phyloP scores from a whole-genome alignment of 495 filamentous ascomycete genomes.

The Cladorrhinum samala region DNA sequence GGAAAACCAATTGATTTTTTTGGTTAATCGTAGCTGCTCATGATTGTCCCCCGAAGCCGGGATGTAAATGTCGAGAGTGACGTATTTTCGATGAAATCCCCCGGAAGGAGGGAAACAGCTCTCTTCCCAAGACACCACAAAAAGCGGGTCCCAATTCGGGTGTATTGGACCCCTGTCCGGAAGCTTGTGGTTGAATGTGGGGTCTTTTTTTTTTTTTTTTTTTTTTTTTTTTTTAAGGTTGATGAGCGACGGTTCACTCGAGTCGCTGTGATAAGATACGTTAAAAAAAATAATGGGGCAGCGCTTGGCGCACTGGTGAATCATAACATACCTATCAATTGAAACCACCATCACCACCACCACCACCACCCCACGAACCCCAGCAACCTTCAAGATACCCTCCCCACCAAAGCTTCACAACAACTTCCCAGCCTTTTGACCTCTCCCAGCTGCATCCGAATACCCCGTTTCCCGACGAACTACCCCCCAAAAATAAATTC shows the following conservation, averaged over 20 bases:
- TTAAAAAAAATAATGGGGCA: too few relatives aligned
- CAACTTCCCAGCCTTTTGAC: not conserved
- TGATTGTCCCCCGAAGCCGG: too few relatives aligned
- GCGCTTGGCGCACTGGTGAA: too few relatives aligned
- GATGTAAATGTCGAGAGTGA: not conserved
- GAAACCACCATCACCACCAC: not conserved
- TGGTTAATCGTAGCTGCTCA: too few relatives aligned
- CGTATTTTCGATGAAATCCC: not conserved
- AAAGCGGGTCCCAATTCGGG: not conserved
- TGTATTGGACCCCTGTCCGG: not conserved
- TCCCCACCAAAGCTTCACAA: too few relatives aligned
- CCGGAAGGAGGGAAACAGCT: not conserved
- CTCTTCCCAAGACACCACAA: not conserved
- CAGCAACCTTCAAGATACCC: not conserved
- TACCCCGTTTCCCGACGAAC: conserved; percentile 11
- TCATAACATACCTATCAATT: too few relatives aligned
- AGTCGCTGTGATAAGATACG: too few relatives aligned
- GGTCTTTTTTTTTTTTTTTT: too few relatives aligned
- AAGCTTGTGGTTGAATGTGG: not conserved
- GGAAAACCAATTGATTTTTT: not conserved
- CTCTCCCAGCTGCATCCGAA: not conserved
- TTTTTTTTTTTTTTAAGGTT: too few relatives aligned
- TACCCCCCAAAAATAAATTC: conserved; percentile 2
- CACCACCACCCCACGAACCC: not conserved
- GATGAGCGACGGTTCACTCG: too few relatives aligned